Percentiles rank a stretch among this genome's conserved stretches.
Evolutionary conservation across 192 early-diverging fungal genomes (phyloP).

Genomic region (Backusella macrospora): DNA sequence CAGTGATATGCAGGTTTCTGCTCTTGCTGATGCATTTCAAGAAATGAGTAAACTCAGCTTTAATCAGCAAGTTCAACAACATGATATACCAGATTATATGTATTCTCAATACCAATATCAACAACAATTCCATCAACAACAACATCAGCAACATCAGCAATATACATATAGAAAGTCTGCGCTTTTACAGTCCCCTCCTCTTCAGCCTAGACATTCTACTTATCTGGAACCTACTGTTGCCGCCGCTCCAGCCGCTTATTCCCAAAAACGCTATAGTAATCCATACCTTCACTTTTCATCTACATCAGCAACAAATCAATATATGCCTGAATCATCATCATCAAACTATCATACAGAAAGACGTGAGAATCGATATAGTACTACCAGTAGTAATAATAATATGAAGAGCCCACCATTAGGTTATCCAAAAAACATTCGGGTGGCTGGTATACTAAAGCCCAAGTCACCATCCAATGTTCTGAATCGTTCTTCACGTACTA

Average conservation of each 20-base stretch:
- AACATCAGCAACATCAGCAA: not conserved
- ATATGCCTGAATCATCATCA: not conserved
- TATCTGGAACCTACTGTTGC: not conserved
- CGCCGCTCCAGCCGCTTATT: not conserved
- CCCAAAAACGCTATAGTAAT: not conserved
- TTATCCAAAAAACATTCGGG: not conserved
- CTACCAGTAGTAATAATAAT: not conserved
- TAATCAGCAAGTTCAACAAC: not conserved
- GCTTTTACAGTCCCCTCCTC: not conserved
- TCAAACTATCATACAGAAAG: not conserved
- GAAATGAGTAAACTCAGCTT: not conserved
- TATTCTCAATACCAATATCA: not conserved
- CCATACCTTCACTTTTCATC: conserved; percentile 2
- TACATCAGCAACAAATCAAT: not conserved
- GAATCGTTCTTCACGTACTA: not conserved
- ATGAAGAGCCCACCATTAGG: not conserved
- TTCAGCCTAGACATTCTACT: conserved; percentile 1
- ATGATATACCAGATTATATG: conserved; percentile 4
- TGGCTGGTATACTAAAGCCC: not conserved
- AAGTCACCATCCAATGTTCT: not conserved
- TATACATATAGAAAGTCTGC: conserved; percentile 14
- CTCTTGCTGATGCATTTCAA: conserved; percentile 6
- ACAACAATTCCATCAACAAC: not conserved
- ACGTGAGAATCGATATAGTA: not conserved
- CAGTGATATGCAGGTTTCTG: conserved; percentile 1